Conservation (phyloP, 192 early-diverging fungal species). For the Umbelopsis sp. region DNA sequence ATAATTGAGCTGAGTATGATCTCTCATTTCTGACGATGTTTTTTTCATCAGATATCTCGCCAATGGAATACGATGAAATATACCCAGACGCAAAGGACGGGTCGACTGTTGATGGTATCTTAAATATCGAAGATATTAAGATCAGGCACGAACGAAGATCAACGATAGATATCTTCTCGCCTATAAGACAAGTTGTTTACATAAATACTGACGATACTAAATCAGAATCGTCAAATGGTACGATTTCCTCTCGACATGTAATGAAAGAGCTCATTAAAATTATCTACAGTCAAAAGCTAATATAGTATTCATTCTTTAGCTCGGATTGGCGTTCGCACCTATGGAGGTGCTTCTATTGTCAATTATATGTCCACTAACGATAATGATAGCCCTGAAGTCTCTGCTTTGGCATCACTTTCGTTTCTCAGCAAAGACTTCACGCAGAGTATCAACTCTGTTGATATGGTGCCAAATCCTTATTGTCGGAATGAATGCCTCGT, state of each 20-base stretch:
- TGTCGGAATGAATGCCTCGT: neutral
- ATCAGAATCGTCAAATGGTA: neutral
- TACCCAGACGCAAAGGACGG: neutral
- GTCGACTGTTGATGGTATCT: neutral
- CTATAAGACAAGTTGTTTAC: neutral
- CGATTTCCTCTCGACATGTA: neutral
- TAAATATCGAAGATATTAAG: neutral
- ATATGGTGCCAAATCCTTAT: conserved; percentile 1
- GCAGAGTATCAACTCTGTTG: neutral
- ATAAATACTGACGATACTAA: neutral
- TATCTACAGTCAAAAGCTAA: neutral
- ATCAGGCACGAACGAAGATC: neutral
- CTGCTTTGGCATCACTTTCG: neutral
- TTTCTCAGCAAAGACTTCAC: neutral
- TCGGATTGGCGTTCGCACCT: neutral
- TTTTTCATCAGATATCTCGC: neutral
- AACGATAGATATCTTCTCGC: neutral
- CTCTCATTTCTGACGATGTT: no score
- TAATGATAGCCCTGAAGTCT: neutral
- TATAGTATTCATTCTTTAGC: neutral
- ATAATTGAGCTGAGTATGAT: neutral
- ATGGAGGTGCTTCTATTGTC: neutral
- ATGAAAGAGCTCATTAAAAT: neutral
- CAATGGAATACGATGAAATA: neutral
- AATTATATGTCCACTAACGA: neutral